Evolutionary conservation across 805 yeast genomes (phyloP).

Genomic region (Zygosaccharomyces kombuchaensis): DNA sequence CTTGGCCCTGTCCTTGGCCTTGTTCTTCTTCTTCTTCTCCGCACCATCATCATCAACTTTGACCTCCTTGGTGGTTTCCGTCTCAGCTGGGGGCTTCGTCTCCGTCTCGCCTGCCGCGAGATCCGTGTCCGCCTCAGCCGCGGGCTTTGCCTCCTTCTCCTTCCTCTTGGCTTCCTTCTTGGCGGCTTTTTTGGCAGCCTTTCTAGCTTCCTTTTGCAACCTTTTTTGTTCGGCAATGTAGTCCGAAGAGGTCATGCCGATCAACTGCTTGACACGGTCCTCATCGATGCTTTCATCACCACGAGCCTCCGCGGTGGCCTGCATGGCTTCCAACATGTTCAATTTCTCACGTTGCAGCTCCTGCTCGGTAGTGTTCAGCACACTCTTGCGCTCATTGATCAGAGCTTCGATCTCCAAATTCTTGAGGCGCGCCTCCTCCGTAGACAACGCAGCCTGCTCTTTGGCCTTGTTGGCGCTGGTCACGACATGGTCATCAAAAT

Average conservation of each 20-base stretch:
- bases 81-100: constrained; percentile 4
- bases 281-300: constrained; percentile 32
- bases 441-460: constrained; percentile 35
- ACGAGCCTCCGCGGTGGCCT: constrained; percentile 38
- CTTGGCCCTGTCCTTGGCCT: no score
- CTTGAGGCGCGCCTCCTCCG: constrained; percentile 36
- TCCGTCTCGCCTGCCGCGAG: constrained; percentile 2
- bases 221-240: constrained; percentile 21
- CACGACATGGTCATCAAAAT: constrained; percentile 21
- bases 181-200: constrained; percentile 8
- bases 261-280: constrained; percentile 29
- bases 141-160: constrained; percentile 13
- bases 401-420: constrained; percentile 38
- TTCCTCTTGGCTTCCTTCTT: constrained; percentile 10
- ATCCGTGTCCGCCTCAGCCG: background rate
- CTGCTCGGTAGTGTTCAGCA: constrained; percentile 34
- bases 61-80: no score
- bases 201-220: constrained; percentile 13
- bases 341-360: constrained; percentile 37
- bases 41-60: no score
- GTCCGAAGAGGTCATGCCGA: constrained; percentile 33
- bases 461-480: constrained; percentile 34
- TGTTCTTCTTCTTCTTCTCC: no score
- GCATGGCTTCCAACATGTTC: constrained; percentile 36
- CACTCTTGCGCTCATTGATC: constrained; percentile 37